Evolutionary conservation across 2,329 filamentous ascomycete genomes (phyloP), one percentile per base, ranked within the genome.

Genomic region (Raffaelea ambrosiae): DNA sequence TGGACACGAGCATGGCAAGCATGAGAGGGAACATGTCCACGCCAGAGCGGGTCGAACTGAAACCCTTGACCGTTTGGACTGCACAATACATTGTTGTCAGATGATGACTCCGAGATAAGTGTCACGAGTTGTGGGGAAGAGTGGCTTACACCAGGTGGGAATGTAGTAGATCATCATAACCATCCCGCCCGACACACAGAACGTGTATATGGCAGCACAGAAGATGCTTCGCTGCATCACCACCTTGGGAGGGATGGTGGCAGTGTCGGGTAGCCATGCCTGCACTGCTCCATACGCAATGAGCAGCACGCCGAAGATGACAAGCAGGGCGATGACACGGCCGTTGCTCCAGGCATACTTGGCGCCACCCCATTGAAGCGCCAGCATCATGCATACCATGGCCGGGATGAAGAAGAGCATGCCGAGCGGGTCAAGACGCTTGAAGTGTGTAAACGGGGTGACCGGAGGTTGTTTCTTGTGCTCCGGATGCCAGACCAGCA

Each of bases 321-420:
- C 64, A 47, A 80, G 71, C 19, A 79, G 61, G 2, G 71, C 74
- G 35, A 79, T 72, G 44, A 78, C 65, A 21, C 61, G 64, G 13
- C 67, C 60, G 60, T 65, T 67, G 48, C 58, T 64, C 77, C 76
- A 81, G 3, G 75, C 44, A 47, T 74, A 72, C 23, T 69, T 59
- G 33, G 69, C 63, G 9, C 77, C 77, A 13, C 76, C 77, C 71
- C 73, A 80, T 54, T 80, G 71, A 33, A 81, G 63, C 9, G 74
- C 76, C 5, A 81, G 65, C 8, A 81, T 61, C 13, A 79, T 63
- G 54, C 69, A 73, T 51, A 79, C 59, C 40, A 79, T 66, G 36
- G 70, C 67, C 1, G 76, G 72, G 23, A 77, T 66, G 55, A 79
- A 68, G 49, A 76, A 61, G n/a, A 59, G 59, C 3, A 70, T 69